Evolutionary conservation across 2,329 filamentous ascomycete species (phyloP).

Genomic region (Dendryphion nanum): DNA sequence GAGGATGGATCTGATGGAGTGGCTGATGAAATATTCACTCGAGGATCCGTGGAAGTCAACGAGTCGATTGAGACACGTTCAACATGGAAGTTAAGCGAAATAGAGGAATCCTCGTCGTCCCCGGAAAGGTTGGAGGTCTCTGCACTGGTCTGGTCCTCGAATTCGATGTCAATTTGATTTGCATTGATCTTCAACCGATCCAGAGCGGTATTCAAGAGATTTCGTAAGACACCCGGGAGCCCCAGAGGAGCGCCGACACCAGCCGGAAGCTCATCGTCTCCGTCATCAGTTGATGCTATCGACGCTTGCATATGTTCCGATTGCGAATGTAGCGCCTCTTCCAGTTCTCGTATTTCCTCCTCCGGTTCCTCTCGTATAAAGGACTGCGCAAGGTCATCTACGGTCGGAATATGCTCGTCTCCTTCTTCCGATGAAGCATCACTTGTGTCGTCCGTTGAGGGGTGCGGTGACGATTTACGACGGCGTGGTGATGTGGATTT

Average conservation of each 20-base stretch:
- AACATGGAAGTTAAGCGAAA: conserved; percentile 65
- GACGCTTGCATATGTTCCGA: conserved; percentile 63
- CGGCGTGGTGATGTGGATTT: conserved; percentile 8
- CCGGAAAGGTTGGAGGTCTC: conserved; percentile 55
- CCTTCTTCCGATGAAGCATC: conserved; percentile 28
- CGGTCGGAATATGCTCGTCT: conserved; percentile 58
- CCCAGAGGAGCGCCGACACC: conserved; percentile 72
- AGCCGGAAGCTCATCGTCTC: conserved; percentile 59
- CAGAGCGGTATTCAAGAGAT: conserved; percentile 70
- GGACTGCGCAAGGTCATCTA: conserved; percentile 72
- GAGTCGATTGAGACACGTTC: conserved; percentile 67
- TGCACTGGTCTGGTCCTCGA: conserved; percentile 54
- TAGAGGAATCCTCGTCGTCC: conserved; percentile 47
- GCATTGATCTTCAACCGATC: conserved; percentile 70
- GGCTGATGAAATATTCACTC: conserved; percentile 18
- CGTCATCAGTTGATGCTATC: conserved; percentile 58
- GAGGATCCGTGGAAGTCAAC: conserved; percentile 40
- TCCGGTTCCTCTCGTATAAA: conserved; percentile 71
- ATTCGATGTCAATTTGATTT: conserved; percentile 62
- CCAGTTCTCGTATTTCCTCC: conserved; percentile 65
- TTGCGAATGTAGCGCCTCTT: conserved; percentile 66
- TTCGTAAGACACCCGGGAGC: conserved; percentile 67
- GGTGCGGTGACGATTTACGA: conserved; percentile 10
- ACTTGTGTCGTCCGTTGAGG: conserved; percentile 9
- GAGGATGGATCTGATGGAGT: conserved; percentile 29